These are phyloP conservation scores for Colletotrichum noveboracense DNA, from an alignment of 2,329 filamentous ascomycete species.

Conservation along the genomic window DNA sequence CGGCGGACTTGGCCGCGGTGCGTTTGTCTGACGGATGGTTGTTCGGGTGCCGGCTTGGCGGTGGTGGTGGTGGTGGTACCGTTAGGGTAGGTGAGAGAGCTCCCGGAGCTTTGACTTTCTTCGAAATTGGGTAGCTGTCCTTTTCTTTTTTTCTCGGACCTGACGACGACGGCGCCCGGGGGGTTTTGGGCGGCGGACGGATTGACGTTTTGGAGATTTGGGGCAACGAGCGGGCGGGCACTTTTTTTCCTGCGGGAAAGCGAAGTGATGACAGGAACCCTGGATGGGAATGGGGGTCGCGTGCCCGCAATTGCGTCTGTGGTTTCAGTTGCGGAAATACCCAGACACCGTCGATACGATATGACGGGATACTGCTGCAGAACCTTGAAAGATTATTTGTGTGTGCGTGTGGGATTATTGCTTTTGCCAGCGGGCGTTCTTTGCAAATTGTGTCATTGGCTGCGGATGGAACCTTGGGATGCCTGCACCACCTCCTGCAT, in stretches of 20 bases:
- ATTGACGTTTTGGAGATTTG: neutral
- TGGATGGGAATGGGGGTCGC: conserved; percentile 1
- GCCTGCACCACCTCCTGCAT: neutral
- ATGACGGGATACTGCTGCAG: neutral
- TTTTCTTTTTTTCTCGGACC: neutral
- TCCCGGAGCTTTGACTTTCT: neutral
- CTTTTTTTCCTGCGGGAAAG: neutral
- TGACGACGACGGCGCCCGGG: neutral
- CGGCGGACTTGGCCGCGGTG: neutral
- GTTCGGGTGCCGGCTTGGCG: neutral
- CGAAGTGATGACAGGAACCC: neutral
- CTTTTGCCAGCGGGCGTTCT: neutral
- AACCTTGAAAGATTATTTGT: neutral
- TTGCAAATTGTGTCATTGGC: neutral
- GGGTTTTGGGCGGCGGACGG: neutral
- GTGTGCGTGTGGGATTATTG: neutral
- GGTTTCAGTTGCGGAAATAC: conserved; percentile 2
- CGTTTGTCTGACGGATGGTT: neutral
- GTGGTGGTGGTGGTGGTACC: neutral
- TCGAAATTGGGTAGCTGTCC: neutral
- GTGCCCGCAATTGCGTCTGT: conserved; percentile 6
- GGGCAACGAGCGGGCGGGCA: neutral
- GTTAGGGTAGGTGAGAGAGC: neutral
- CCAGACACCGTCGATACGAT: neutral
- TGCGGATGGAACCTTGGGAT: neutral